Percentiles rank a stretch among this genome's conserved stretches.
Conservation (phyloP, 139 green algal species). For the Tetraselmis chui region DNA sequence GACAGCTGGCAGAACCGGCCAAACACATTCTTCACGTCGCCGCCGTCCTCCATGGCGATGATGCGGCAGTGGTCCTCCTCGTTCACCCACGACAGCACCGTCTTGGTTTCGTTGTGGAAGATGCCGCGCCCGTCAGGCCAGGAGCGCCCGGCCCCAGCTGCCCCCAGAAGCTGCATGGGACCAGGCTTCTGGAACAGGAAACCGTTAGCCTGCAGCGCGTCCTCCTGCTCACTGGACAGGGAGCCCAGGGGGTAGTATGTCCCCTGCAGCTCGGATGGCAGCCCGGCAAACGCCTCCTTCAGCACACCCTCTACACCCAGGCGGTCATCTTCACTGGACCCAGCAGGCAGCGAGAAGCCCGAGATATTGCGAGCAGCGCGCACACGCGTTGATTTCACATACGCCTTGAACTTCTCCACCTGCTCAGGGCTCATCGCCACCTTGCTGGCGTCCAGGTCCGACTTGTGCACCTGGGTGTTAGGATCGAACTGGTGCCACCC, state of each 20-base stretch:
- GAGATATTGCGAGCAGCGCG: constrained; percentile 12
- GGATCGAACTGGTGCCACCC: constrained; percentile 16
- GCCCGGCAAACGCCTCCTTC: constrained; percentile 9
- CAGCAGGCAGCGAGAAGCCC: constrained; percentile 13
- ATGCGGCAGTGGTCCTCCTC: constrained; percentile 19
- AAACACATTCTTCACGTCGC: constrained; percentile 14
- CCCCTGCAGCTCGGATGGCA: constrained; percentile 3
- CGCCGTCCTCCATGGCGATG: constrained; percentile 16
- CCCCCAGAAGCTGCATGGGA: not conserved
- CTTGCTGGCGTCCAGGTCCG: constrained; percentile 12
- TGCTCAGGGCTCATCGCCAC: constrained; percentile 8
- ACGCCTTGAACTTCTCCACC: constrained; percentile 4
- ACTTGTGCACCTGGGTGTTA: constrained; percentile 5
- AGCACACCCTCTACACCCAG: constrained; percentile 7
- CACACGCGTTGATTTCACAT: constrained; percentile 13
- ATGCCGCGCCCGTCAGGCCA: constrained; percentile 12
- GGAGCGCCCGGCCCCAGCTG: not conserved
- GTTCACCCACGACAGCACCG: constrained; percentile 11
- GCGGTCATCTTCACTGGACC: constrained; percentile 2
- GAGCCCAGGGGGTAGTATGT: constrained; percentile 12
- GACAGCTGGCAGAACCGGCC: constrained; percentile 12
- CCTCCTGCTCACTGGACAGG: constrained; percentile 10
- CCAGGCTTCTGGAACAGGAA: constrained; percentile 16
- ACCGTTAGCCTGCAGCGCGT: constrained; percentile 2
- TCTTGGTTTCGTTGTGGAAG: constrained; percentile 14